These are phyloP conservation scores for Hypoxylon sp. DNA, from an alignment of 2,329 filamentous ascomycete species.

Conservation along the genomic window DNA sequence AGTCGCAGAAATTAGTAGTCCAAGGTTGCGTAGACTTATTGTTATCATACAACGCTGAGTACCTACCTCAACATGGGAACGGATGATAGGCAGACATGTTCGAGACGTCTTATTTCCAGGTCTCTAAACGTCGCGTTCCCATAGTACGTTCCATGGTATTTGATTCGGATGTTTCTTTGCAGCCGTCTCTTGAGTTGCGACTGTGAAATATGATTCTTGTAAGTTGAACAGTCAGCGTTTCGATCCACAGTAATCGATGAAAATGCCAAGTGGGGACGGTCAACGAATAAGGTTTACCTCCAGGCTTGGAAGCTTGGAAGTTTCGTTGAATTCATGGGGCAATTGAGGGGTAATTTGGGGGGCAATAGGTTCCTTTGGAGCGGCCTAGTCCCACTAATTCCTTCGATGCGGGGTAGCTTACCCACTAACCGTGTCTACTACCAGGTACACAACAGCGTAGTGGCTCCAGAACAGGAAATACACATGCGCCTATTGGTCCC, in stretches of 20 bases:
- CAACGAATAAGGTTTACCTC: conserved; percentile 14
- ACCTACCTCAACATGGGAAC: neutral
- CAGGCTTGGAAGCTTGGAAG: neutral
- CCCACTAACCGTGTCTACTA: neutral
- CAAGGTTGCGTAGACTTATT: neutral
- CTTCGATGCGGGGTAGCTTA: conserved; percentile 33
- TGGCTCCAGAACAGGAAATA: neutral
- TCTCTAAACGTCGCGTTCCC: neutral
- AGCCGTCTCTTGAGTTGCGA: conserved; percentile 3
- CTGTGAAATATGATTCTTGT: neutral
- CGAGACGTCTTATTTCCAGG: conserved; percentile 1
- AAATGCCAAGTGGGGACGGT: conserved; percentile 2
- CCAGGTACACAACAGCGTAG: neutral
- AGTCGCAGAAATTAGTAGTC: neutral
- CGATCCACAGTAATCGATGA: conserved; percentile 13
- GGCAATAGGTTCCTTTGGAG: conserved; percentile 31
- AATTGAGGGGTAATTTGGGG: conserved; percentile 3
- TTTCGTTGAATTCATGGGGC: neutral
- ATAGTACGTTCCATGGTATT: neutral
- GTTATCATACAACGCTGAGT: conserved; percentile 16
- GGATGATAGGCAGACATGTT: neutral
- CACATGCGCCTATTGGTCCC: conserved; percentile 8
- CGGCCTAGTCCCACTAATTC: conserved; percentile 27
- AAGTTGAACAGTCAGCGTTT: conserved; percentile 6
- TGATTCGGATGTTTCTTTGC: conserved; percentile 31